Base-by-base conservation (phyloP, 495 filamentous ascomycete species). In the Neurospora tetrasperma region DNA sequence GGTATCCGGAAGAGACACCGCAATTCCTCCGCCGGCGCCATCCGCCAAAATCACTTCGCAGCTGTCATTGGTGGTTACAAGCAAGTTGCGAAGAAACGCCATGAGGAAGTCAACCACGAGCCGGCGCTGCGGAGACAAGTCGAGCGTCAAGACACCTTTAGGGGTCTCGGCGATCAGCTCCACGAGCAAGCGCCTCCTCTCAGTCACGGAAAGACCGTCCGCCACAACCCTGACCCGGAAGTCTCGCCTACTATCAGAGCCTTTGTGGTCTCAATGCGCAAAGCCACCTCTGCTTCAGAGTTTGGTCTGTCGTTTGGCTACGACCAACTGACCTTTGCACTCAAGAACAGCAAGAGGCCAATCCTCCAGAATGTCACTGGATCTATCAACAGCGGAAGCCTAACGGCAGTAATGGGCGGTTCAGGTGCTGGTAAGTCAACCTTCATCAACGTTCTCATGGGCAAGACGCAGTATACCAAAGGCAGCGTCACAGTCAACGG, bases 231-330 rank as follows among this genome's bases (percentile, higher is more conserved):
- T 23, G 79, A 81, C 8, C 78, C 71, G n/a, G 77, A 70, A 10
- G 74, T 80, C 44, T 78, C 79, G 44, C 78, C 80, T 1, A 76
- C 85, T 74, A 76, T 84, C 20, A 77, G 82, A 41, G 78, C 81
- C 4, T 89, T 88, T 72, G 83, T 89, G 44, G 79, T 84, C 38
- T 86, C 83, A 0, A 84, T 88, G 79, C 80, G 82, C 20, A 83
- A 80, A 76, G 83, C 82, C 38, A 87, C 85, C 9, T 83, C 83
- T 39, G 83, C 84, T 5, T 77, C 82, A 2, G 80, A 83, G 23
- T 84, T 88, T 75, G 87, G 86, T 14, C 76, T 88, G 41, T 83
- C 82, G 18, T 88, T 88, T 75, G 82, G 82, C 16, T 87, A 85
- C 62, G 71, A 79, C 16, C 77, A 84, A 66, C 80, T 88, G 10